A percentile compares a stretch with the other conserved stretches of the same genome.
phyloP scores from a whole-genome alignment of 495 filamentous ascomycete species.

The Hypomontagnella monticulosa region DNA sequence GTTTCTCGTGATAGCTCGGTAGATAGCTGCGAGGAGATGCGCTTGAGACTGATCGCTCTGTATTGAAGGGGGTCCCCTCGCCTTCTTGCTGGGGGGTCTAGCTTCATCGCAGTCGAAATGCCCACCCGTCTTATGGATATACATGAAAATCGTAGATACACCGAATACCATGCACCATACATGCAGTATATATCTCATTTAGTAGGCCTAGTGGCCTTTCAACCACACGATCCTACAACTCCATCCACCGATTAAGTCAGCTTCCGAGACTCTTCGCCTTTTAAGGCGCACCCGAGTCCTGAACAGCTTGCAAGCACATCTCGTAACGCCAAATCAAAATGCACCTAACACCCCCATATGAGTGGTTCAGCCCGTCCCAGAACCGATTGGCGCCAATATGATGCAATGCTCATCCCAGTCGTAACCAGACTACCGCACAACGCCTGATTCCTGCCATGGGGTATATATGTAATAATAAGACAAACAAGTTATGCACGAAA shows the following conservation, averaged over 20 bases:
- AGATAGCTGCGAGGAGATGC: neutral
- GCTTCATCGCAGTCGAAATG: neutral
- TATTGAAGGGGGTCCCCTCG: too few relatives aligned
- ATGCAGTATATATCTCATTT: too few relatives aligned
- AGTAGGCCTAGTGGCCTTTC: too few relatives aligned
- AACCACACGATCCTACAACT: neutral
- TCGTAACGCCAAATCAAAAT: constrained; percentile 28
- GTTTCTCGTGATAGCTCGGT: constrained; percentile 7
- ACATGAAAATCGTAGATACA: too few relatives aligned
- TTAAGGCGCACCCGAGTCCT: neutral
- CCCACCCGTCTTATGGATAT: too few relatives aligned
- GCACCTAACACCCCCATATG: constrained; percentile 19
- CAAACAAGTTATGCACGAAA: constrained; percentile 11
- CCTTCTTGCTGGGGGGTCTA: neutral
- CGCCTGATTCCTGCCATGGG: constrained; percentile 21
- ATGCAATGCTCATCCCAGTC: constrained; percentile 24
- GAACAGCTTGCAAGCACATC: constrained; percentile 2
- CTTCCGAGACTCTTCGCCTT: neutral
- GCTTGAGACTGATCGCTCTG: neutral
- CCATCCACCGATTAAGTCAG: neutral
- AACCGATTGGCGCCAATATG: constrained; percentile 1
- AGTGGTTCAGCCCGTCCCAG: neutral
- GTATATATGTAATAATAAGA: constrained; percentile 31
- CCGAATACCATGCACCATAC: too few relatives aligned
- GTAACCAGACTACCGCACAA: constrained; percentile 11